These are phyloP conservation scores for Pelargonium fulgidum DNA, from an alignment of 441 rosid species.

Conservation along the genomic window DNA sequence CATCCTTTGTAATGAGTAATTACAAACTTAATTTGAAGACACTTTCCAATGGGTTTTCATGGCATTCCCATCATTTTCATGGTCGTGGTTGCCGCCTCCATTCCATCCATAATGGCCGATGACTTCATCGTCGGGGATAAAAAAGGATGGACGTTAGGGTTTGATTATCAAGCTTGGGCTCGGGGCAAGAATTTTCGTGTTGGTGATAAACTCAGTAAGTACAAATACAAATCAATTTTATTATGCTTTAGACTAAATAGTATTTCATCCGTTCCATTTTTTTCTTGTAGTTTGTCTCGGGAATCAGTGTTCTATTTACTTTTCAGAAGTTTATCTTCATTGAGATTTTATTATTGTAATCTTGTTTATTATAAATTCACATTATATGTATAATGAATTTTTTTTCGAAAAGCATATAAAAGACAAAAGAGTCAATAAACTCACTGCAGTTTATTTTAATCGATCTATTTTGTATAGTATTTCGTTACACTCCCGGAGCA, in stretches of 20 bases:
- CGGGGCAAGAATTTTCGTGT: background rate
- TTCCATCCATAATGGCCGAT: background rate
- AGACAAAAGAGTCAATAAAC: too few relatives aligned
- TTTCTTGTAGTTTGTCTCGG: too few relatives aligned
- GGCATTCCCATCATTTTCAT: background rate
- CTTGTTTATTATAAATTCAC: too few relatives aligned
- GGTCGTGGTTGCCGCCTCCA: background rate
- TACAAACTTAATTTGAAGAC: too few relatives aligned
- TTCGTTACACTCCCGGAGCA: background rate
- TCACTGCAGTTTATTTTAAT: too few relatives aligned
- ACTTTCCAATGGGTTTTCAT: background rate
- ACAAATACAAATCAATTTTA: background rate
- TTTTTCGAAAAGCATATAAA: too few relatives aligned
- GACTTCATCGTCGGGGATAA: background rate
- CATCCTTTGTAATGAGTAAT: background rate
- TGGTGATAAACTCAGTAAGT: background rate
- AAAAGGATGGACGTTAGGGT: background rate
- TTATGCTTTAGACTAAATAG: too few relatives aligned
- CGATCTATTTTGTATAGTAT: background rate
- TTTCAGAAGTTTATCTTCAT: too few relatives aligned
- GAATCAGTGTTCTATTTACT: too few relatives aligned
- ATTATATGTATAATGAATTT: too few relatives aligned
- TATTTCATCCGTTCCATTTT: too few relatives aligned
- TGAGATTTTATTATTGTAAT: too few relatives aligned
- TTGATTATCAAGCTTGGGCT: background rate